Percentiles rank a stretch among this genome's conserved stretches.
Conservation (phyloP, 495 filamentous ascomycete genomes). For the Terfezia boudieri region DNA sequence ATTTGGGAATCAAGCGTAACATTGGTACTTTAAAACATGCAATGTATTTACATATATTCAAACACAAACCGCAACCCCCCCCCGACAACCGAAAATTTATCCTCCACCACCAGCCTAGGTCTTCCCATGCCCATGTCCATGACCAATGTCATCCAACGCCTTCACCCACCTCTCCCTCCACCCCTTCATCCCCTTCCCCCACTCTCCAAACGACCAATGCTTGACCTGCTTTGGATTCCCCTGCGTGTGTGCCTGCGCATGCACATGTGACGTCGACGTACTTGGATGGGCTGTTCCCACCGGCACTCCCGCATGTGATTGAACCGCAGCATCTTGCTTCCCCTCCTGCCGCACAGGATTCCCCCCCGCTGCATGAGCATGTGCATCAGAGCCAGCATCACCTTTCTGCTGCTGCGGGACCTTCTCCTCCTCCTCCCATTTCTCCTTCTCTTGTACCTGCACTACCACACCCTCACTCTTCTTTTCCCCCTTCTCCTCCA, state of each 20-base stretch:
- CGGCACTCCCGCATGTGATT: neutral
- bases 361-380: neutral
- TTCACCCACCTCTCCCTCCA: slow-evolving; percentile 19
- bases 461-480: slow-evolving; percentile 10
- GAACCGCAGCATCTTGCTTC: neutral
- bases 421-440: neutral
- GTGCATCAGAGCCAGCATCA: neutral
- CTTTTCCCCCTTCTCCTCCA: neutral
- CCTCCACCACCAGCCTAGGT: no score
- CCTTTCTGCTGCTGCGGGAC: slow-evolving; percentile 3
- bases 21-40: no score
- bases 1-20: no score
- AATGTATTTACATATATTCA: no score
- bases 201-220: neutral
- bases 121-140: neutral
- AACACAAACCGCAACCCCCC: no score
- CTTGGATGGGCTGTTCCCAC: no score
- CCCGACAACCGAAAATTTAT: no score
- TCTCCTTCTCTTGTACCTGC: neutral
- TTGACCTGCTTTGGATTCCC: no score
- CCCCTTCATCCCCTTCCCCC: slow-evolving; percentile 2
- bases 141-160: slow-evolving; percentile 15
- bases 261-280: no score
- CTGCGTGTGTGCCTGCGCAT: no score
- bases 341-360: neutral